Base-by-base conservation (phyloP, 441 rosid genomes). In the Brassica hybrid region DNA sequence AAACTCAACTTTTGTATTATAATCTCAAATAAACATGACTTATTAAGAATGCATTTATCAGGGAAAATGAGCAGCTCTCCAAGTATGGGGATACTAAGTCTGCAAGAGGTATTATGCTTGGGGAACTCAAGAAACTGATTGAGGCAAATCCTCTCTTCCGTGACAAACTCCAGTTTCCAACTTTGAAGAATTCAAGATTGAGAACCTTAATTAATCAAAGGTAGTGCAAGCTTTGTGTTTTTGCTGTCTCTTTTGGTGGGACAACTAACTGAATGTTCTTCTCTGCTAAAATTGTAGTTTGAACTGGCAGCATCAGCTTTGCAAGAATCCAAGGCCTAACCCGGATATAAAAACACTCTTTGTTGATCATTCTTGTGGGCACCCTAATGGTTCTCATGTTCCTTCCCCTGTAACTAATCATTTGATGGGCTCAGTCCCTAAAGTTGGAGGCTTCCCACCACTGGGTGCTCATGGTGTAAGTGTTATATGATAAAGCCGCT, bases 71-170 rank as follows among this genome's bases (percentile, higher is more conserved):
- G 82, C 98, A 94, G 84, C 92, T 94, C 50, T 92, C 98, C 0
- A 92, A 91, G 85, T 94, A 94, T 75, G 94, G 98, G 69, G 98
- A 94, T 80, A 91, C 97, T 12, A 94, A 91, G 80, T 88, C 98
- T 3, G 97, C 98, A 45, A 85, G 98, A 65, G 79, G 66, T 80
- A 92, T 92, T 52, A 94, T 94, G 97, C 87, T 94, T 9, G 88
- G 83, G 11, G 98, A 94, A 76, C 93, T 94, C 38, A 94, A 89
- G 77, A 94, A 91, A 84, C 85, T 94, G 36, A 94, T 92, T 13
- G 97, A 92, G 79, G 98, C 97, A 36, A 92, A 94, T 79, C 98
- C 98, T 2, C 86, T 92, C 65, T 94, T 94, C 73, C 92, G 97
- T 0, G 97, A 94, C 67, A 94, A 94, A 81, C 93, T 94, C 79